These are phyloP conservation scores for Helminthosporium solani DNA, from an alignment of 2,329 filamentous ascomycete genomes.

Conservation along the genomic window DNA sequence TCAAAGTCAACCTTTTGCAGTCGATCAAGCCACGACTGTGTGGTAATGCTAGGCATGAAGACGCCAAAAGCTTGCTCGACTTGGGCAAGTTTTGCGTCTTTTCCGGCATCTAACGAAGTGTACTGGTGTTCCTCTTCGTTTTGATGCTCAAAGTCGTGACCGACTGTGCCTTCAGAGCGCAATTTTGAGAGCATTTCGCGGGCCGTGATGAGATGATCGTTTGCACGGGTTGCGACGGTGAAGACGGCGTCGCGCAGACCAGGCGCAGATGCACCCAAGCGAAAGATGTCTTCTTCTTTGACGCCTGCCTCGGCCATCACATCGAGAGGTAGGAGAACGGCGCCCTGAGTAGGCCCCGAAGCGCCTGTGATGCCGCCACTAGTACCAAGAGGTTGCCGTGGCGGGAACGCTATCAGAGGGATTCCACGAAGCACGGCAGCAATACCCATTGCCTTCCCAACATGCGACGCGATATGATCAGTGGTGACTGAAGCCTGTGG, in stretches of 20 bases:
- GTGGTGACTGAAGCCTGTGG: constrained; percentile 79
- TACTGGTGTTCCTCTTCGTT: constrained; percentile 69
- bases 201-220: constrained; percentile 92
- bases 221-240: constrained; percentile 85
- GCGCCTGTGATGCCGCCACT: constrained; percentile 32
- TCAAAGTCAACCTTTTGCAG: constrained; percentile 85
- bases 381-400: constrained; percentile 57
- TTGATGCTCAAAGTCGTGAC: constrained; percentile 86
- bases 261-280: constrained; percentile 72
- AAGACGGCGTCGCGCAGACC: constrained; percentile 90
- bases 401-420: constrained; percentile 80
- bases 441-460: constrained; percentile 92
- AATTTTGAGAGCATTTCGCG: constrained; percentile 86
- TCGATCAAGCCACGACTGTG: constrained; percentile 73
- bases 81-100: constrained; percentile 50
- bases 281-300: constrained; percentile 85
- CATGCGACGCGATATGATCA: constrained; percentile 91
- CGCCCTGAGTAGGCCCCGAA: constrained; percentile 56
- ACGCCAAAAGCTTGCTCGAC: constrained; percentile 73
- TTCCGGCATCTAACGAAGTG: constrained; percentile 35
- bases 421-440: constrained; percentile 82
- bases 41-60: constrained; percentile 76
- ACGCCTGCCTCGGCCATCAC: constrained; percentile 81
- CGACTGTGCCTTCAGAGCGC: constrained; percentile 69
- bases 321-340: constrained; percentile 81